Percentiles rank a stretch among this genome's conserved stretches.
Conservation (phyloP, 1,139 yeast genomes). For the Pichia sp. region DNA sequence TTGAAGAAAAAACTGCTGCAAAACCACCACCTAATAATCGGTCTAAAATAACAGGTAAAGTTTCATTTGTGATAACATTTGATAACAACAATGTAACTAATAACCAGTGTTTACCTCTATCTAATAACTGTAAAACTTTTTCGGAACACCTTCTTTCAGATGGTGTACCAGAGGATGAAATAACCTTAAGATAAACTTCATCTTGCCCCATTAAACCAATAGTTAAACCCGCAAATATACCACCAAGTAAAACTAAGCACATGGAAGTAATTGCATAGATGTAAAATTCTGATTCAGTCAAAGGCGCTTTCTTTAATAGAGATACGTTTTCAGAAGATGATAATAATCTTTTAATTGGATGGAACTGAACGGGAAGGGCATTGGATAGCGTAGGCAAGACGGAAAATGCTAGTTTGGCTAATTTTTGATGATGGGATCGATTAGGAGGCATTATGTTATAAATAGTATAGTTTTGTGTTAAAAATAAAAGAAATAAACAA, state of each 20-base stretch:
- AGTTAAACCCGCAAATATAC: slow-evolving; percentile 93
- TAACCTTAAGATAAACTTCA: slow-evolving; percentile 78
- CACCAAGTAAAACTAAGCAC: slow-evolving; percentile 76
- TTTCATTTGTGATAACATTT: slow-evolving; percentile 92
- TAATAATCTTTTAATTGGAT: slow-evolving; percentile 7
- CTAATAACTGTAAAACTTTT: slow-evolving; percentile 64
- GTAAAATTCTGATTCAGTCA: slow-evolving; percentile 39
- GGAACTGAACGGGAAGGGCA: slow-evolving; percentile 12
- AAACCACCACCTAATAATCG: slow-evolving; percentile 94
- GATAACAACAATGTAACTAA: slow-evolving; percentile 78
- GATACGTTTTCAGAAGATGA: slow-evolving; percentile 2
- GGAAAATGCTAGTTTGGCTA: slow-evolving; percentile 7
- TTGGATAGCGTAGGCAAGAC: slow-evolving; percentile 10
- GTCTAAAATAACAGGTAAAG: slow-evolving; percentile 89
- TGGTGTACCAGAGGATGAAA: slow-evolving; percentile 51
- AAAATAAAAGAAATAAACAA: not conserved
- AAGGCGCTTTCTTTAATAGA: slow-evolving; percentile 13
- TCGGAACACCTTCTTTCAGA: slow-evolving; percentile 64
- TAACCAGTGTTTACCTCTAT: slow-evolving; percentile 96
- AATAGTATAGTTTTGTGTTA: not conserved
- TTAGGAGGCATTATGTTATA: slow-evolving; percentile 2
- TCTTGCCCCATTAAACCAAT: slow-evolving; percentile 97
- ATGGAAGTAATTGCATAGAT: slow-evolving; percentile 54
- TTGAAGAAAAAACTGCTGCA: slow-evolving; percentile 92
- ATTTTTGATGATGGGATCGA: slow-evolving; percentile 4